These are phyloP conservation scores for Parsonsia alboflavescens DNA, from an alignment of 257 asterid genomes.

Conservation along the genomic window DNA sequence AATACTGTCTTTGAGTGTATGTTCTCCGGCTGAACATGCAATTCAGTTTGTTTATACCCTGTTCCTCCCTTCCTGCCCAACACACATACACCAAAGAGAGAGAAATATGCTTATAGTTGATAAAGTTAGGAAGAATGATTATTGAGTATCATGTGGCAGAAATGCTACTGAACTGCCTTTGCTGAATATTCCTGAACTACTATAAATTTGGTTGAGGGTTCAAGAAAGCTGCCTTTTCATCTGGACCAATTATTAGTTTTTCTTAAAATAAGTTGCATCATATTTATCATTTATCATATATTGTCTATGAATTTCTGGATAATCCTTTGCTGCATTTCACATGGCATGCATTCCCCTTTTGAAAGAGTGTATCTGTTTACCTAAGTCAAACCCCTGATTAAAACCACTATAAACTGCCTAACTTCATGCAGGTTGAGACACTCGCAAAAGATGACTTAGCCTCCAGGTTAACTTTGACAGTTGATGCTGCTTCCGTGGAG, in stretches of 20 bases:
- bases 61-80: neutral
- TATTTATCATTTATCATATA: neutral
- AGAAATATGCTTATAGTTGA: neutral
- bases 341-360: too few relatives aligned
- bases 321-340: too few relatives aligned
- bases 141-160: neutral
- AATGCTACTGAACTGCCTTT: neutral
- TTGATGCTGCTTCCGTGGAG: constrained; percentile 75
- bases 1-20: neutral
- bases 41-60: neutral
- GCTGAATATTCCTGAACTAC: neutral
- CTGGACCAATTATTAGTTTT: neutral
- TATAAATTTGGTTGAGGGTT: neutral
- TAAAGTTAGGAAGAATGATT: neutral
- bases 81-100: neutral
- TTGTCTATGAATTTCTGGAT: neutral
- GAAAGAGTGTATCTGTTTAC: neutral
- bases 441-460: constrained; percentile 89
- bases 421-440: constrained; percentile 65
- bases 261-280: neutral
- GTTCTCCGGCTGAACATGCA: neutral
- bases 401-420: constrained; percentile 12
- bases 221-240: neutral
- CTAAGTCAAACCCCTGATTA: neutral
- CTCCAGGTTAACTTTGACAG: constrained; percentile 81